A percentile compares a stretch with the other conserved stretches of the same genome.
Conservation (phyloP, 2,329 filamentous ascomycete genomes). For the Epichloe elymi region DNA sequence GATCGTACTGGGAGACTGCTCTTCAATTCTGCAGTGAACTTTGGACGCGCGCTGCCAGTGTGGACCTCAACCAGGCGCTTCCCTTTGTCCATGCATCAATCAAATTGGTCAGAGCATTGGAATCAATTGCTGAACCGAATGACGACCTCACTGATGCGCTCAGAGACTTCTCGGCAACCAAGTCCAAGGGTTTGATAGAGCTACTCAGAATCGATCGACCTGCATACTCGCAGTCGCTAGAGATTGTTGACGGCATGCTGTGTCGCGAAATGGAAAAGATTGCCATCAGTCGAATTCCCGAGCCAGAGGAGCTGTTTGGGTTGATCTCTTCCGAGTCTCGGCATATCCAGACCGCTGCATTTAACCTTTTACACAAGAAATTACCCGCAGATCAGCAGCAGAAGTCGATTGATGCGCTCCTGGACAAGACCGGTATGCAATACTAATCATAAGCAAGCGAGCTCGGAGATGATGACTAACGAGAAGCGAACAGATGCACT, state of each 20-base stretch:
- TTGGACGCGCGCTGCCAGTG: slow-evolving; percentile 37
- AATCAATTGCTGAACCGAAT: slow-evolving; percentile 57
- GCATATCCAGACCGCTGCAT: slow-evolving; percentile 67
- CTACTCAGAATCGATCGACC: slow-evolving; percentile 44
- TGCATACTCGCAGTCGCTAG: slow-evolving; percentile 47
- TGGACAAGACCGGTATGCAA: slow-evolving; percentile 49
- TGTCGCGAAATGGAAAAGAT: slow-evolving; percentile 55
- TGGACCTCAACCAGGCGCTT: slow-evolving; percentile 33
- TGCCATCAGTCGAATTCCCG: slow-evolving; percentile 45
- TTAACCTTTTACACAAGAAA: slow-evolving; percentile 65
- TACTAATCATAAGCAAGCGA: background rate
- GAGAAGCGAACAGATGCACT: slow-evolving; percentile 35
- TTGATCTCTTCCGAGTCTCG: slow-evolving; percentile 64
- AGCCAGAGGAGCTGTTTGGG: slow-evolving; percentile 57
- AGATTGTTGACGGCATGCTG: slow-evolving; percentile 64
- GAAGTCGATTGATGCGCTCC: slow-evolving; percentile 60
- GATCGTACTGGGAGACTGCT: slow-evolving; percentile 66
- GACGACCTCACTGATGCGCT: slow-evolving; percentile 75
- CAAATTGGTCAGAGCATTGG: slow-evolving; percentile 52
- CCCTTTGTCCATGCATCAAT: slow-evolving; percentile 60
- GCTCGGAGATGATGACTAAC: background rate
- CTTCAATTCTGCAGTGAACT: slow-evolving; percentile 44
- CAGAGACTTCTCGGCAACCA: slow-evolving; percentile 40
- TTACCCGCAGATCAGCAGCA: slow-evolving; percentile 70
- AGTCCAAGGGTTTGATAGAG: slow-evolving; percentile 45